Evolutionary conservation across 306 rosid species (phyloP).

Genomic region (Acacia acuminata): DNA sequence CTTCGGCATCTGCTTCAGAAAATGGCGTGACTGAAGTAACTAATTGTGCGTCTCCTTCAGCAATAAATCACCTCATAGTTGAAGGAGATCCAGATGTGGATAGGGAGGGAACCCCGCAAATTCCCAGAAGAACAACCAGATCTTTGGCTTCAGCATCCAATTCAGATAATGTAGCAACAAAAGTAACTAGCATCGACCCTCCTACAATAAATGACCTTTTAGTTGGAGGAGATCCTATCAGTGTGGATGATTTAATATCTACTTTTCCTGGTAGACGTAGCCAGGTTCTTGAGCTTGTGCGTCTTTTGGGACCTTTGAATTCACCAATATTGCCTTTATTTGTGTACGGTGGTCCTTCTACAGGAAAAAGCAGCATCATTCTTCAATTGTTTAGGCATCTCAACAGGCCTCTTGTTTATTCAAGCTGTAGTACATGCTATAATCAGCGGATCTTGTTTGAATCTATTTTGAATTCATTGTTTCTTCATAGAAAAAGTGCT

Average conservation of each 20-base stretch:
- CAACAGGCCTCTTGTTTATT: conserved; percentile 77
- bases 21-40: conserved; percentile 37
- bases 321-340: conserved; percentile 81
- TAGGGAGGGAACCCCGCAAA: conserved; percentile 49
- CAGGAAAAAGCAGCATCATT: conserved; percentile 79
- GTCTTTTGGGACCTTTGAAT: conserved; percentile 71
- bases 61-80: conserved; percentile 57
- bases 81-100: conserved; percentile 73
- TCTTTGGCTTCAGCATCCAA: conserved; percentile 43
- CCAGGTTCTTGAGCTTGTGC: conserved; percentile 69
- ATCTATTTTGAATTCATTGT: conserved; percentile 72
- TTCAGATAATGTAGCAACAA: conserved; percentile 36
- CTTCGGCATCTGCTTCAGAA: conserved; percentile 44
- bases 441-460: conserved; percentile 78
- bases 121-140: conserved; percentile 69
- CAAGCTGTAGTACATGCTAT: conserved; percentile 84
- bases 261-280: conserved; percentile 65
- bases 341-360: conserved; percentile 75
- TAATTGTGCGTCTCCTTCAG: conserved; percentile 37
- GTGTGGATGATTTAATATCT: conserved; percentile 59
- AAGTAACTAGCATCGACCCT: conserved; percentile 39
- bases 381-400: conserved; percentile 74
- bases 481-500: conserved; percentile 67
- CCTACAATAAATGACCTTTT: conserved; percentile 62
- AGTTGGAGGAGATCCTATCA: conserved; percentile 69